Evolutionary conservation across 225 moss, liverwort and hornwort species (phyloP), one percentile per base, ranked within the genome.

Genomic region (Bryoerythrophyllum caledonicum): DNA sequence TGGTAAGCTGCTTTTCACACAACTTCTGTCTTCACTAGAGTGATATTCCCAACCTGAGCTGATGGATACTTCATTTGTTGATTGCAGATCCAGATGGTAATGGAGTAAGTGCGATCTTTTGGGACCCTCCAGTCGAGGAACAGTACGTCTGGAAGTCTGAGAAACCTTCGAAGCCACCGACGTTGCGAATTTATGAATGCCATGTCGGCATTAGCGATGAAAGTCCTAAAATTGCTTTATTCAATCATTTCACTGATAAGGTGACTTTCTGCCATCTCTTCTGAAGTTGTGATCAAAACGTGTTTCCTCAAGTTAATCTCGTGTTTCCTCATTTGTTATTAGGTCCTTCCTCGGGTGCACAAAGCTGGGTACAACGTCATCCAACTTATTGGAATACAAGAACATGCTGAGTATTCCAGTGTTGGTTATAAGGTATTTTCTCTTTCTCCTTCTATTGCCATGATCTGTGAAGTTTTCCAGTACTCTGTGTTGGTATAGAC

Each of bases 131-230:
- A 15, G 68, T 75, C 43, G 90, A 89, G 67, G 78, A 76, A 17
- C 84, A 73, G 69, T 85, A 99, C 76, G 82, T 63, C 58, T 99
- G 95, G 99, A 82, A 84, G 60, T 86, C 90, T 79, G 68, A 70
- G 8, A 86, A 83, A 34, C 99, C 99, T 54, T 68, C 76, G 56
- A 93, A 88, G 74, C 93, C 95, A 40, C 79, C 70, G 52, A 71
- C 89, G n/a, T 74, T 99, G 83, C 89, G 99, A 59, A 91, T 99
- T 54, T 99, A 99, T 79, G 99, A 99, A 79, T 99, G 95, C 53
- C 99, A 99, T 79, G 86, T 99, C 46, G 99, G 99, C 65, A 99
- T 99, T 60, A 93, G 95, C 65, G 84, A 87, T 74, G 75, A 81
- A 75, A 85, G 79, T 59, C 91, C 93, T 73, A 86, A 88, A 43